A percentile compares a stretch with the other conserved stretches of the same genome.
Conservation (phyloP, 2,329 filamentous ascomycete genomes). For the Pyrenophora graminea region DNA sequence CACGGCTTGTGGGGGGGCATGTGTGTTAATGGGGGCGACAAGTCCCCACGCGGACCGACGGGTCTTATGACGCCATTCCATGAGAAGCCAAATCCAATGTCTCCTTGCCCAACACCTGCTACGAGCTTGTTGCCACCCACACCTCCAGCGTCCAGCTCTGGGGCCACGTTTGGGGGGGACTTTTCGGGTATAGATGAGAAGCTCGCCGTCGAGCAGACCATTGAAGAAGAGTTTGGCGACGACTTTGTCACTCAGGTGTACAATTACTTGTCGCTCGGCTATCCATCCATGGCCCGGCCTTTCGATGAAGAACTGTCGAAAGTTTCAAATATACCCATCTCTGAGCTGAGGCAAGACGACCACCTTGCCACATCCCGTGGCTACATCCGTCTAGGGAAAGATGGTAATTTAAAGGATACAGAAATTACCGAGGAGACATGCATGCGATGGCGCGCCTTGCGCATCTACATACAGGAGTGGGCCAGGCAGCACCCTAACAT, state of each 20-base stretch:
- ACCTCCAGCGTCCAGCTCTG: conserved; percentile 39
- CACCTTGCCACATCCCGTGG: conserved; percentile 66
- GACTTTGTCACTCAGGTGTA: conserved; percentile 92
- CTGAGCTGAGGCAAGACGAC: conserved; percentile 75
- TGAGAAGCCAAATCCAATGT: conserved; percentile 49
- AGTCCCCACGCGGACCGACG: conserved; percentile 49
- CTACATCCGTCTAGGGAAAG: conserved; percentile 65
- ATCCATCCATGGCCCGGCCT: conserved; percentile 78
- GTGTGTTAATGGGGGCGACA: conserved; percentile 54
- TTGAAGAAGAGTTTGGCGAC: conserved; percentile 74
- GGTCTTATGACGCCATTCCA: conserved; percentile 57
- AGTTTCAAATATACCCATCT: conserved; percentile 71
- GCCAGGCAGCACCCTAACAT: conserved; percentile 82
- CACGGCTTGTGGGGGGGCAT: conserved; percentile 77
- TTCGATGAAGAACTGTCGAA: conserved; percentile 86
- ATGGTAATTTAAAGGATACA: conserved; percentile 55
- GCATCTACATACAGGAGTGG: conserved; percentile 86
- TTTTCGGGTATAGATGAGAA: conserved; percentile 50
- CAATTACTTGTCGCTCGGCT: conserved; percentile 93
- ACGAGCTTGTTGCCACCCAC: conserved; percentile 42
- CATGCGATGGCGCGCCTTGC: conserved; percentile 81
- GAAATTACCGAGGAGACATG: conserved; percentile 59
- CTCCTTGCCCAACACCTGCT: conserved; percentile 44
- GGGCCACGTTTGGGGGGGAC: conserved; percentile 27
- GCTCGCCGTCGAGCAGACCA: conserved; percentile 51